Conservation (phyloP, 2,329 filamentous ascomycete genomes). For the Claviceps monticola region DNA sequence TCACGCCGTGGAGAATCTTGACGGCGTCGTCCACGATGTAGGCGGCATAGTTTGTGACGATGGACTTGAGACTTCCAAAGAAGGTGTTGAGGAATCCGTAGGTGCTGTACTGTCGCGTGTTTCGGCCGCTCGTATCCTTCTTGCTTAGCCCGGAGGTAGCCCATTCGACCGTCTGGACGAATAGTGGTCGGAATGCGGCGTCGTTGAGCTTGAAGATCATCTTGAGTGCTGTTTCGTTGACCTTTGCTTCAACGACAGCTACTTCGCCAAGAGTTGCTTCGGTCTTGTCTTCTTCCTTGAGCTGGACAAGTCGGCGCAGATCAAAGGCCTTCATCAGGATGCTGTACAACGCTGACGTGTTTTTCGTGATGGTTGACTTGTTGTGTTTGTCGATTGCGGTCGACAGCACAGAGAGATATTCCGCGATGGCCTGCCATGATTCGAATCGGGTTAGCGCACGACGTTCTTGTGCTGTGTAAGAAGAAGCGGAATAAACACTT, state of each 20-base stretch:
- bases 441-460: neutral
- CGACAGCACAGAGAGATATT: constrained; percentile 57
- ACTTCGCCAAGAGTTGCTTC: constrained; percentile 34
- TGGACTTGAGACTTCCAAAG: constrained; percentile 78
- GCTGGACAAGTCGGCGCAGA: constrained; percentile 43
- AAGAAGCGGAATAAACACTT: constrained; percentile 18
- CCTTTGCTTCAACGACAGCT: constrained; percentile 44
- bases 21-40: constrained; percentile 70
- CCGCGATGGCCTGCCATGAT: constrained; percentile 41
- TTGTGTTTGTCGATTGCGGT: constrained; percentile 61
- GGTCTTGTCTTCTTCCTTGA: constrained; percentile 32
- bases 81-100: constrained; percentile 71
- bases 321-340: constrained; percentile 49
- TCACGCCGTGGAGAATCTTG: constrained; percentile 38
- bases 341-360: constrained; percentile 53
- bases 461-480: neutral
- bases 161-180: constrained; percentile 77
- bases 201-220: constrained; percentile 98
- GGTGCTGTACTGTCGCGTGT: constrained; percentile 56
- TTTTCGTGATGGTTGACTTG: constrained; percentile 67
- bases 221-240: constrained; percentile 63
- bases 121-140: constrained; percentile 42
- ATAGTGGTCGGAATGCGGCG: constrained; percentile 81
- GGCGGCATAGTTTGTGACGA: constrained; percentile 82
- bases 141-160: constrained; percentile 46